Base-by-base conservation (phyloP, 2,329 filamentous ascomycete genomes). In the Phialophora verrucosa region DNA sequence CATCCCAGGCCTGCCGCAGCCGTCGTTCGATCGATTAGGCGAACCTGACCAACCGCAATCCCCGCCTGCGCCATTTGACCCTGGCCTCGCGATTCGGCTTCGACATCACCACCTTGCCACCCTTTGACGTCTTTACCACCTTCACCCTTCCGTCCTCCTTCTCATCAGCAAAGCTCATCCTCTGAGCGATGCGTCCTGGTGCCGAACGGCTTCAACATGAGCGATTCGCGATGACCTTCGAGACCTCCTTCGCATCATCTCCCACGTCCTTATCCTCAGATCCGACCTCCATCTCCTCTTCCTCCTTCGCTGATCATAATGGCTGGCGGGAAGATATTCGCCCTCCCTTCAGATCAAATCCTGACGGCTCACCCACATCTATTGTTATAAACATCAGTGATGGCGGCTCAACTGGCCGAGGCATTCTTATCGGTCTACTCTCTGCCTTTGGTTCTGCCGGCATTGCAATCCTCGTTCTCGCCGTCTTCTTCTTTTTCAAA, bases 391-490 rank as follows among this genome's bases (percentile, higher is more conserved):
- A 75, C 51, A 74, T 76, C 66, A 75, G 74, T 75, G 78, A 79
- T 73, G 75, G 79, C 71, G 83, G 82, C 62, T 87, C 85, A 44
- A 87, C 87, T 62, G 87, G 87, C 66, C 88, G 87, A 76, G 94
- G 94, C 78, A 91, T 98, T 74, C 85, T 98, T 78, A 98, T 99
- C 77, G 95, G 94, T 72, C 88, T 99, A 76, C 85, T 97, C 69
- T 97, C 93, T 47, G 96, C 94, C 14, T 94, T 98, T 79, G 94
- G 93, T 69, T 96, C 93, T 47, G 94, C 94, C 53, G 87, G 91
- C 35, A 83, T 97, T 65, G 92, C 96, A 69, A 90, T 91, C 65
- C 78, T 96, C 69, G 83, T 96, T 65, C 88, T 94, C 73, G 83
- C 90, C 62, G 82, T 95, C 75, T 88, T 98, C 76, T 97, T 97